These are phyloP conservation scores for Ustilago sp. DNA, from an alignment of 1,284 basidiomycete genomes.

Conservation along the genomic window DNA sequence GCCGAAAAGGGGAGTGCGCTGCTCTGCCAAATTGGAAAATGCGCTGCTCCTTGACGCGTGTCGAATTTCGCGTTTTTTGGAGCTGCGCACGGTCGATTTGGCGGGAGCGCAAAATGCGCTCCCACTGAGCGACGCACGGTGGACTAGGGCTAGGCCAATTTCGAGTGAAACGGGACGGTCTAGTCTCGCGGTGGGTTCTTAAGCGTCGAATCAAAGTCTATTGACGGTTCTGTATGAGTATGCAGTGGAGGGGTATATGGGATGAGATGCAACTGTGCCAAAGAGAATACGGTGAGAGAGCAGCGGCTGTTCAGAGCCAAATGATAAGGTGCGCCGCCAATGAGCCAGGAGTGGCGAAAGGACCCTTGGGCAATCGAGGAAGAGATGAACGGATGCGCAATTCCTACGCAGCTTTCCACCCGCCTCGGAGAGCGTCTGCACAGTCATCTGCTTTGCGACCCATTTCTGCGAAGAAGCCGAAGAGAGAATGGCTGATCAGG, in stretches of 20 bases:
- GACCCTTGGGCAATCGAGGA: background rate
- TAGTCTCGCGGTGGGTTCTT: too few species aligned
- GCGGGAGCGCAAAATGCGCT: too few species aligned
- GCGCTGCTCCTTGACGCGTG: too few species aligned
- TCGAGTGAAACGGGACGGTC: too few species aligned
- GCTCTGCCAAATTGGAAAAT: too few species aligned
- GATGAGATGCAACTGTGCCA: background rate
- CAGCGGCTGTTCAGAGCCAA: background rate
- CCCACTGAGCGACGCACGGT: too few species aligned
- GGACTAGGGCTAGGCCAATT: too few species aligned
- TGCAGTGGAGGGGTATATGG: background rate
- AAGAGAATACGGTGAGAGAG: background rate
- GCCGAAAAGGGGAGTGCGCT: too few species aligned
- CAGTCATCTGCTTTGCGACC: conserved; percentile 44
- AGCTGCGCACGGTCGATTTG: too few species aligned
- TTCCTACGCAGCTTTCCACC: conserved; percentile 22
- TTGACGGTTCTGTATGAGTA: background rate
- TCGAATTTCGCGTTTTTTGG: too few species aligned
- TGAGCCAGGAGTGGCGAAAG: background rate
- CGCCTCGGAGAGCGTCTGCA: conserved; percentile 21
- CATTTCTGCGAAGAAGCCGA: conserved; percentile 47
- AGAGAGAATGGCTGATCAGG: conserved; percentile 49
- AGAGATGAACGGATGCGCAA: background rate
- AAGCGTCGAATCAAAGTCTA: background rate
- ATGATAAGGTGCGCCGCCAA: background rate